Evolutionary conservation across 768 basidiomycete genomes (phyloP), one percentile per base, ranked within the genome.

Genomic region (Ephemerocybe angulata): DNA sequence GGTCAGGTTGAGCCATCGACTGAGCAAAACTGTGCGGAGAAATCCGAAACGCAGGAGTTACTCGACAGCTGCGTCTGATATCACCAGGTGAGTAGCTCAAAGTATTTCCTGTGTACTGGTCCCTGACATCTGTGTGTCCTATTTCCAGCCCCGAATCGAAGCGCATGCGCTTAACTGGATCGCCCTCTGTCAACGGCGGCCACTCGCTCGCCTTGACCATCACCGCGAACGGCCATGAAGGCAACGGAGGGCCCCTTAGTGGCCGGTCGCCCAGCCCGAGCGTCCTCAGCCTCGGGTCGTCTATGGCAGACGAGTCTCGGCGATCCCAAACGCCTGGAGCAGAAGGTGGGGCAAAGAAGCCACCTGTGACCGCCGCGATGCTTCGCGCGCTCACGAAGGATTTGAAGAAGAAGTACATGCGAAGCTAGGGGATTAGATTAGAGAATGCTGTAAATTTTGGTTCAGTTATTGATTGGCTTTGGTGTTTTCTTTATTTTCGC

Each of bases 341-440:
- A n/a, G n/a, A n/a, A n/a, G n/a, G n/a, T n/a, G n/a, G n/a, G n/a
- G n/a, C n/a, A n/a, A n/a, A n/a, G n/a, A n/a, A 63, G 11, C 44
- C 28, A n/a, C 70, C 76, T 17, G 77, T 87, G 31, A 87, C 85
- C 2, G 70, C 83, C 24, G 81, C 82, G 15, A 88, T 88, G 86
- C 65, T 88, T 47, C 81, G 84, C 37, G 79, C 80, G 3, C 63
- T 84, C 55, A 82, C 82, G 35, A 75, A 72, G 55, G 78, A 83
- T 65, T 57, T 84, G 56, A 82, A 79, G 70, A 71, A 68, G 60
- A 78, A 74, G 61, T 81, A 81, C 55, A 53, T 53, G 19, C 52
- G 52, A n/a, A n/a, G n/a, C n/a, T n/a, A n/a, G n/a, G n/a, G n/a
- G n/a, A n/a, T n/a, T n/a, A n/a, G n/a, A n/a, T n/a, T n/a, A n/a